Percentiles rank a stretch among this genome's conserved stretches.
These are phyloP conservation scores for Macrophomina tecta DNA, from an alignment of 2,329 filamentous ascomycete genomes.

Conservation along the genomic window DNA sequence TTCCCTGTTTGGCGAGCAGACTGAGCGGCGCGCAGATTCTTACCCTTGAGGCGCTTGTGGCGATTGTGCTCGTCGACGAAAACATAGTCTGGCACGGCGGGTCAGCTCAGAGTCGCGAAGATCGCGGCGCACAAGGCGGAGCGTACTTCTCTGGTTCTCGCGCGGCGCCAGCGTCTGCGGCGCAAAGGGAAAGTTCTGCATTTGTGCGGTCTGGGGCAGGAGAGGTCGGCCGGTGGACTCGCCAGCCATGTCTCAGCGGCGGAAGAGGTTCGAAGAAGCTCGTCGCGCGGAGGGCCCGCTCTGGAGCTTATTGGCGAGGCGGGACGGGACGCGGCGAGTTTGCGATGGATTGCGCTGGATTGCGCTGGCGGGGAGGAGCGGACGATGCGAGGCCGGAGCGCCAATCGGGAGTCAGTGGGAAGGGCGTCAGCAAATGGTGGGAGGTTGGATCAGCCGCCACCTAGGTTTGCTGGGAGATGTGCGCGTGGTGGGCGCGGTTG, in stretches of 20 bases:
- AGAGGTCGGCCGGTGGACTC: slow-evolving; percentile 67
- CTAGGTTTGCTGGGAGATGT: slow-evolving; percentile 12
- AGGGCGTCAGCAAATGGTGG: slow-evolving; percentile 14
- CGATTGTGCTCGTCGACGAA: slow-evolving; percentile 99
- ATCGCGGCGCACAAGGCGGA: slow-evolving; percentile 11
- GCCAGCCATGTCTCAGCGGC: slow-evolving; percentile 61
- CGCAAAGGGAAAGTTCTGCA: slow-evolving; percentile 79
- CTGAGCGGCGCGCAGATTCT: slow-evolving; percentile 36
- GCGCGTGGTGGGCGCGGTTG: slow-evolving; percentile 20
- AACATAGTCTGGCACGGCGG: slow-evolving; percentile 77
- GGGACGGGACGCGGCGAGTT: slow-evolving; percentile 24
- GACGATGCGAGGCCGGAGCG: slow-evolving; percentile 22
- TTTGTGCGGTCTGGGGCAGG: slow-evolving; percentile 70
- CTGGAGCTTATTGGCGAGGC: slow-evolving; percentile 26
- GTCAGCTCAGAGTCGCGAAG: slow-evolving; percentile 31
- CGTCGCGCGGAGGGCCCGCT: slow-evolving; percentile 20
- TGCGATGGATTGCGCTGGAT: slow-evolving; percentile 27
- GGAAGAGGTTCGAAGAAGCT: slow-evolving; percentile 26
- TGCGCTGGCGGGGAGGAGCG: slow-evolving; percentile 20
- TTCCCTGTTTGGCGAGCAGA: slow-evolving; percentile 24
- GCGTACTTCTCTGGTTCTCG: slow-evolving; percentile 84
- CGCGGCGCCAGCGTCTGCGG: slow-evolving; percentile 68
- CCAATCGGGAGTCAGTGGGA: slow-evolving; percentile 22
- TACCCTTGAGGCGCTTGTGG: slow-evolving; percentile 94
- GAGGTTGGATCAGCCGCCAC: slow-evolving; percentile 21